Percentiles rank a stretch among this genome's conserved stretches.
phyloP scores from a whole-genome alignment of 768 basidiomycete species.

The Mycena kentingensis region DNA sequence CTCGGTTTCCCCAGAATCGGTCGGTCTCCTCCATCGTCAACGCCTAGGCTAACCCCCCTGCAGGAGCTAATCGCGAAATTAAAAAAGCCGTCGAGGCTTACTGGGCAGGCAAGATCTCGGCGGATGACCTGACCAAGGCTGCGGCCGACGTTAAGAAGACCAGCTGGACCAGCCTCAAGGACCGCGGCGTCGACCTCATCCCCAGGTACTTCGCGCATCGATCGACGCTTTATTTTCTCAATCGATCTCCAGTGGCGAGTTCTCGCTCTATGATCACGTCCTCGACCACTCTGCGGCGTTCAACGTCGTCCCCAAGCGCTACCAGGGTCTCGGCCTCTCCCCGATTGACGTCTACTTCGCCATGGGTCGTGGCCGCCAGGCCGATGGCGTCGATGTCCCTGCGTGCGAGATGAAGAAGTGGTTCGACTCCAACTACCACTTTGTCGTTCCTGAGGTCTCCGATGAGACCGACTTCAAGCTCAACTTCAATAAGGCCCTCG shows the following conservation, averaged over 20 bases:
- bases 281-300: constrained; percentile 95
- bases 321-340: constrained; percentile 81
- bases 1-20: constrained; percentile 94
- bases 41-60: constrained; percentile 8
- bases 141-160: constrained; percentile 86
- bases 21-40: constrained; percentile 29
- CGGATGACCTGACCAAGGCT: constrained; percentile 83
- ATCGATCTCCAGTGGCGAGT: constrained; percentile 76
- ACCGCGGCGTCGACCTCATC: constrained; percentile 83
- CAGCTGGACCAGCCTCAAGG: constrained; percentile 86
- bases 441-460: constrained; percentile 95
- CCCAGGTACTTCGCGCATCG: constrained; percentile 67
- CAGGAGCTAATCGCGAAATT: constrained; percentile 91
- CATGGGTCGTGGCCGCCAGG: constrained; percentile 98
- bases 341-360: constrained; percentile 96
- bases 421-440: constrained; percentile 99
- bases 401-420: constrained; percentile 99
- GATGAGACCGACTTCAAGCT: constrained; percentile 92
- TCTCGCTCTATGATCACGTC: constrained; percentile 98
- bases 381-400: constrained; percentile 91
- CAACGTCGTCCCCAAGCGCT: constrained; percentile 96
- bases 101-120: constrained; percentile 91
- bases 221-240: constrained; percentile 18
- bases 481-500: constrained; percentile 92
- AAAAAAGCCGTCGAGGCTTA: constrained; percentile 99